A percentile compares a stretch with the other conserved stretches of the same genome.
These are phyloP conservation scores for Leucoagaricus sp. DNA, from an alignment of 1,284 basidiomycete species.

Conservation along the genomic window DNA sequence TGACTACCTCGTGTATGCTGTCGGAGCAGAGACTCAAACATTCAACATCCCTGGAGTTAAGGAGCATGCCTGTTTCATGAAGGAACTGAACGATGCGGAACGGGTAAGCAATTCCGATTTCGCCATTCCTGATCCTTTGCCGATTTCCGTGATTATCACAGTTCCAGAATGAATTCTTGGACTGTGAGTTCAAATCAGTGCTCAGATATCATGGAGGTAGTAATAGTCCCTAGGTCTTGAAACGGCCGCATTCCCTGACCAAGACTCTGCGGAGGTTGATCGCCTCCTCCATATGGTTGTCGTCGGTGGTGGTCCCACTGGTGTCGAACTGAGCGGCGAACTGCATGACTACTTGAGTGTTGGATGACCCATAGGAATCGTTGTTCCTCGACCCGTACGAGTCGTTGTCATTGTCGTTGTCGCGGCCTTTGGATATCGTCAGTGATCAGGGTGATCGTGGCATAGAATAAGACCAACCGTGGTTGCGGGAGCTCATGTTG, in stretches of 20 bases:
- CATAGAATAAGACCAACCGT: not conserved
- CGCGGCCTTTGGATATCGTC: not conserved
- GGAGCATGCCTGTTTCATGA: conserved; percentile 95
- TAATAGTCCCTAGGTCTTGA: conserved; percentile 64
- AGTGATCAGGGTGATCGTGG: not conserved
- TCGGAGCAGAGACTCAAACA: conserved; percentile 94
- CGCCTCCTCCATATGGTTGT: conserved; percentile 95
- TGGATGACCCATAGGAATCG: not conserved
- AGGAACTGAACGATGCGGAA: conserved; percentile 93
- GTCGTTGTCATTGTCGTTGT: conserved; percentile 52
- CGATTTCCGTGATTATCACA: conserved; percentile 30
- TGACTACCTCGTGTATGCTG: conserved; percentile 96
- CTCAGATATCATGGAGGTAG: not conserved
- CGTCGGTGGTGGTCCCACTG: conserved; percentile 96
- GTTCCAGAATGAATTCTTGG: conserved; percentile 77
- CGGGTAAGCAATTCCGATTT: conserved; percentile 39
- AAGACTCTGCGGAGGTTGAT: conserved; percentile 82
- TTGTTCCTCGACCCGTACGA: too few relatives aligned
- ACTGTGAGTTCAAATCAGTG: conserved; percentile 49
- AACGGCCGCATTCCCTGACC: conserved; percentile 92
- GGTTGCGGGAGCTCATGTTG: not conserved
- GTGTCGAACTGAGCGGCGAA: conserved; percentile 89
- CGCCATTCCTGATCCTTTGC: not conserved
- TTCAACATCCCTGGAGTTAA: conserved; percentile 96
- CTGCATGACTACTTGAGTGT: conserved; percentile 82